Evolutionary conservation across 176 grass and related monocot species (phyloP), one percentile per base, ranked within the genome.

Genomic region (Luzula sylvatica): DNA sequence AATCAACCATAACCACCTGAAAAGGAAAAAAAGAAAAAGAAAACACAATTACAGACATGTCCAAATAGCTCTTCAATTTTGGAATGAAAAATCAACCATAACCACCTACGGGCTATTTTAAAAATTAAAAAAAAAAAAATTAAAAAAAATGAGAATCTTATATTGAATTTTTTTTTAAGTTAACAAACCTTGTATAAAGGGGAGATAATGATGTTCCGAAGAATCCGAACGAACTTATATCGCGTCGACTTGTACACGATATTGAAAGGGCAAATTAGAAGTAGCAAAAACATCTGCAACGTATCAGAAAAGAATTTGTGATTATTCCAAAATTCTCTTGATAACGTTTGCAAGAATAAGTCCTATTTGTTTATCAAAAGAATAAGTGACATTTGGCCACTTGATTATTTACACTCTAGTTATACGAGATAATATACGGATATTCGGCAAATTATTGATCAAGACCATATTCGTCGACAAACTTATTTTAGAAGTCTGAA

Each of bases 1-100:
- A 98, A 73, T 98, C 92, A 15, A 98, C 92, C 92, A 98, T 98
- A 47, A 90, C 71, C 59, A 98, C 93, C 92, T 98, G 72, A 44
- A 70, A 72, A 20, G 22, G 0, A 26, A 39, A 14, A 28, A 27
- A 42, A 35, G n/a, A n/a, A n/a, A n/a, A n/a, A n/a, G n/a, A n/a
- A n/a, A n/a, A n/a, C n/a, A n/a, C n/a, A n/a, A n/a, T n/a, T n/a
- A n/a, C n/a, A n/a, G n/a, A n/a, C n/a, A n/a, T n/a, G n/a, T n/a
- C n/a, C n/a, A n/a, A n/a, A n/a, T n/a, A n/a, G n/a, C n/a, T n/a
- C n/a, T n/a, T n/a, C n/a, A n/a, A n/a, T n/a, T n/a, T n/a, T n/a
- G n/a, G n/a, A n/a, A n/a, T n/a, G n/a, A n/a, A n/a, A n/a, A n/a
- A n/a, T n/a, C n/a, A n/a, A n/a, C n/a, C n/a, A n/a, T n/a, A n/a